These are phyloP conservation scores for Corynascus novoguineensis DNA, from an alignment of 495 filamentous ascomycete genomes.

Conservation along the genomic window DNA sequence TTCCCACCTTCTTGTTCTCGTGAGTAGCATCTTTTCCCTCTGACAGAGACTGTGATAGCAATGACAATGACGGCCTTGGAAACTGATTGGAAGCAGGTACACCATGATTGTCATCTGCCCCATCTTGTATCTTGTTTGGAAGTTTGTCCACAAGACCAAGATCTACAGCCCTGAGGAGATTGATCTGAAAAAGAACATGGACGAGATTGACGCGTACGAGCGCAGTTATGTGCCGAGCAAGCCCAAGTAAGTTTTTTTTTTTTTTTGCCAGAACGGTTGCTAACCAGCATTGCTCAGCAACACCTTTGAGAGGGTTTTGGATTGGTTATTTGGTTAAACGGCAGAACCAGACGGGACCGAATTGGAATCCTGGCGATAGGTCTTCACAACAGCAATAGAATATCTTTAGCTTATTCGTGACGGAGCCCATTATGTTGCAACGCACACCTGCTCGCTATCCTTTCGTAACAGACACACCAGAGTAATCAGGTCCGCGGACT, in stretches of 20 bases:
- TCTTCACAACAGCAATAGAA: neutral
- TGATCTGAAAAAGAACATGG: conserved; percentile 57
- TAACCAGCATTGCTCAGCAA: conserved; percentile 17
- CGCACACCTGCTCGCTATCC: neutral
- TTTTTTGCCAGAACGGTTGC: neutral
- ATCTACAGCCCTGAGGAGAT: conserved; percentile 54
- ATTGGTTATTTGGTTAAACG: conserved; percentile 27
- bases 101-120: conserved; percentile 64
- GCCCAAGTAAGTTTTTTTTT: conserved; percentile 47
- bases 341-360: neutral
- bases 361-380: neutral
- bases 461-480: neutral
- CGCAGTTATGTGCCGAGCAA: conserved; percentile 53
- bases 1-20: conserved; percentile 72
- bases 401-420: neutral
- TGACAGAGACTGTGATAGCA: no score
- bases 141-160: conserved; percentile 59
- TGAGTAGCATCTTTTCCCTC: no score
- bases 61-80: neutral
- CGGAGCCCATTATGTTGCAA: no score
- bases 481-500: conserved; percentile 45
- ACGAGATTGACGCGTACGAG: conserved; percentile 70
- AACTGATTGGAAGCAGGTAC: conserved; percentile 34
- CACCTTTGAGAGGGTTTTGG: conserved; percentile 22
- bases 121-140: conserved; percentile 64